Conservation (phyloP, 345 rosid genomes). For the Brassica juncea region DNA sequence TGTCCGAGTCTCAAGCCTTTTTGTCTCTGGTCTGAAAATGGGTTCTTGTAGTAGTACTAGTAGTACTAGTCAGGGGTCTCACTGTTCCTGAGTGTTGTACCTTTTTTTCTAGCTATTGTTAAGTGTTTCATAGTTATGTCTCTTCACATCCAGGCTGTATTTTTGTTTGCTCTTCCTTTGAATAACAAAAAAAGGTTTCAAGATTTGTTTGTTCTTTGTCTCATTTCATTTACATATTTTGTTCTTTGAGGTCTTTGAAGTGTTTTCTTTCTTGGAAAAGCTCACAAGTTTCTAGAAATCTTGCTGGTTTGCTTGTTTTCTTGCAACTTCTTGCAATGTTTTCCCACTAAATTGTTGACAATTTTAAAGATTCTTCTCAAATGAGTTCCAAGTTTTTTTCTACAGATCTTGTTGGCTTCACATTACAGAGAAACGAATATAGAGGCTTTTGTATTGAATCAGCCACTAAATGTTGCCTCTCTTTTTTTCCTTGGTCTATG, state of each 20-base stretch:
- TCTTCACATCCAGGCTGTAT: constrained; percentile 5
- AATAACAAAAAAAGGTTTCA: not conserved
- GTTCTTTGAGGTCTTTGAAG: not conserved
- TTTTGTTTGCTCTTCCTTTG: not conserved
- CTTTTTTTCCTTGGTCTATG: constrained; percentile 13
- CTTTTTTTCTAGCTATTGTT: not conserved
- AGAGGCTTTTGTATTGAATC: not conserved
- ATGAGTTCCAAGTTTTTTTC: constrained; percentile 3
- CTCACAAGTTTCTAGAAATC: not conserved
- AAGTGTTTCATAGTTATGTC: not conserved
- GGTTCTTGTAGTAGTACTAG: constrained; percentile 6
- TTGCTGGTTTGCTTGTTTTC: not conserved
- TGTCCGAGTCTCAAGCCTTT: not conserved
- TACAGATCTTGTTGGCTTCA: constrained; percentile 18
- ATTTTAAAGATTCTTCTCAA: not conserved
- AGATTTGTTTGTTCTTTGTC: constrained; percentile 24
- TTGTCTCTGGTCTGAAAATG: constrained; percentile 5
- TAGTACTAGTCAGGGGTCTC: constrained; percentile 2
- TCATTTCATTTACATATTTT: not conserved
- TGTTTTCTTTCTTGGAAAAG: not conserved
- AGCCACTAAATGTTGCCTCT: not conserved
- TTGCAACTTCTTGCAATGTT: not conserved
- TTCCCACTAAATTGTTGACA: not conserved
- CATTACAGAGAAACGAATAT: constrained; percentile 3
- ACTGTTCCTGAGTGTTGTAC: constrained; percentile 25